These are phyloP conservation scores for Yamadazyma phyllophila DNA, from an alignment of 805 yeast species.

Conservation along the genomic window DNA sequence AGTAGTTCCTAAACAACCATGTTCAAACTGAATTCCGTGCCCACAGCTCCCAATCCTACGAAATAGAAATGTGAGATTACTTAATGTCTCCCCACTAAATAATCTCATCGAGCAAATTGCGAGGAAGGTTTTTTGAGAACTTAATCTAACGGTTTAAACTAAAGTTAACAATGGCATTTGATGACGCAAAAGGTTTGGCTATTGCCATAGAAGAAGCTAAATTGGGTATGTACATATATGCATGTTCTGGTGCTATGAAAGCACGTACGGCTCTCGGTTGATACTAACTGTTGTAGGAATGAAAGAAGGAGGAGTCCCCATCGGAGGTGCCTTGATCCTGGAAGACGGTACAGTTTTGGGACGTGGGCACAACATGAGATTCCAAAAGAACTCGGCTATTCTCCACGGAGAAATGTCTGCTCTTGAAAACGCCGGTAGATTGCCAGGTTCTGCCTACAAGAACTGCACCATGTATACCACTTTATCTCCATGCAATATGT, in stretches of 20 bases:
- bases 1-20: too few relatives aligned
- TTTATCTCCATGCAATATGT: slow-evolving; percentile 91
- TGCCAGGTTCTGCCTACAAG: slow-evolving; percentile 75
- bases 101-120: not conserved
- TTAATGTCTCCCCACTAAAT: not conserved
- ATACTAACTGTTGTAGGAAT: slow-evolving; percentile 41
- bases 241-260: not conserved
- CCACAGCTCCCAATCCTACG: too few relatives aligned
- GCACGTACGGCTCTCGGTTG: not conserved
- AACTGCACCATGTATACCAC: slow-evolving; percentile 91
- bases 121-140: not conserved
- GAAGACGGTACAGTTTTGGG: slow-evolving; percentile 82
- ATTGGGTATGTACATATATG: slow-evolving; percentile 39
- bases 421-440: slow-evolving; percentile 86
- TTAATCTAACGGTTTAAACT: too few relatives aligned
- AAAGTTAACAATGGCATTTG: slow-evolving; percentile 31
- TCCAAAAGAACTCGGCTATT: slow-evolving; percentile 80
- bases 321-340: slow-evolving; percentile 71
- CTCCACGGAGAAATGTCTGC: slow-evolving; percentile 92
- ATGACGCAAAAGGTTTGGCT: slow-evolving; percentile 64
- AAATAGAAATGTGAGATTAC: too few relatives aligned
- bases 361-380: slow-evolving; percentile 85
- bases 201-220: slow-evolving; percentile 73
- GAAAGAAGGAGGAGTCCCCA: slow-evolving; percentile 89
- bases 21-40: too few relatives aligned